Evolutionary conservation across 148 eudicot species (phyloP), one percentile per base, ranked within the genome.

Genomic region (Pharnaceum exiguum): DNA sequence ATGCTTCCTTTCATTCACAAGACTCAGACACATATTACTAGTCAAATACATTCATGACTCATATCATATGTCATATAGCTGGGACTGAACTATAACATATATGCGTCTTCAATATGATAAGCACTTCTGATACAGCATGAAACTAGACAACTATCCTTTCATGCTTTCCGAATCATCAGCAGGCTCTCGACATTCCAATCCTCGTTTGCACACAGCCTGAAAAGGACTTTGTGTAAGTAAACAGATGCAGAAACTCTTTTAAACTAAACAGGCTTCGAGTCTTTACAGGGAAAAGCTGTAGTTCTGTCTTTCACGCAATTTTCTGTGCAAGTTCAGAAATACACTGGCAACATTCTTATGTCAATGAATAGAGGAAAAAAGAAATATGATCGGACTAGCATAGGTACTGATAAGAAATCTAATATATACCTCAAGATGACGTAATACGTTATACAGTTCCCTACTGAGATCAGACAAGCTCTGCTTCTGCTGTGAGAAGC

Each of bases 401-500:
- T 22, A 10, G 32, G 7, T 21, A n/a, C n/a, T n/a, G n/a, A n/a
- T n/a, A n/a, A n/a, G 22, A 51, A 25, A 36, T 50, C 29, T 33
- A 44, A n/a, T 32, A 45, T 35, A 46, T 59, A 63, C 71, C 78
- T 63, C 71, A 4, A 22, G 48, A 24, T 15, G 56, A 38, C 42
- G 38, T 35, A 10, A 24, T 10, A 40, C 10, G 32, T 33, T 61
- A 9, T 33, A 40, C 46, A 24, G 27, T 35, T 11, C 39, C 46
- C 29, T 48, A 49, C 30, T 32, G 55, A 43, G 24, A 60, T 79
- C 71, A 82, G 17, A 59, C 67, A 10, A 53, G 66, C 33, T 51
- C 50, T 38, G 64, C 51, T 45, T 71, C 80, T 55, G 90, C 69
- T 56, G 75, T 64, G 48, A 85, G 87, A 59, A 73, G 75, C 24